Conservation (phyloP, 768 basidiomycete genomes). For the Rhizopogon vesiculosus region DNA sequence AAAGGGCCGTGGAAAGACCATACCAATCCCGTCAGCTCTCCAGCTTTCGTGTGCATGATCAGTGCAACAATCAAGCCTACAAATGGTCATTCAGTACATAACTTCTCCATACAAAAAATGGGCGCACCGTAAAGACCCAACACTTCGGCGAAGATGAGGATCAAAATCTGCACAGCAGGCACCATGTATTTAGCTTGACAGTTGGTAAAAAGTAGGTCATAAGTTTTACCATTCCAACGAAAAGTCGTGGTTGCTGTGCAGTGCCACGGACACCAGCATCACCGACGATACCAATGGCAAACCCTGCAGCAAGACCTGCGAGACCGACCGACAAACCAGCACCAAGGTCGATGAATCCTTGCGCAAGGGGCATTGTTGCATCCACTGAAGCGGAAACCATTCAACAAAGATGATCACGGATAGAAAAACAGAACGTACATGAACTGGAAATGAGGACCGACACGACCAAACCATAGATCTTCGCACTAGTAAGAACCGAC, state of each 20-base stretch:
- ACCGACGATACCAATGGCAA: slow-evolving; percentile 97
- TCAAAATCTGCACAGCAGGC: slow-evolving; percentile 62
- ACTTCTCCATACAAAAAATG: neutral
- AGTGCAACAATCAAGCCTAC: slow-evolving; percentile 86
- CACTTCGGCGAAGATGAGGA: slow-evolving; percentile 97
- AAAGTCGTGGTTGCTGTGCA: slow-evolving; percentile 91
- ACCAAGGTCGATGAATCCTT: slow-evolving; percentile 91
- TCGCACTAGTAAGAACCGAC: slow-evolving; percentile 2
- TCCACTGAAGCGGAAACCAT: slow-evolving; percentile 42
- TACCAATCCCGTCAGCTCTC: slow-evolving; percentile 17
- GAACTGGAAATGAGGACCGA: slow-evolving; percentile 92
- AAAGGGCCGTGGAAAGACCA: neutral
- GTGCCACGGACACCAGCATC: slow-evolving; percentile 98
- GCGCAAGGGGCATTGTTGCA: slow-evolving; percentile 82
- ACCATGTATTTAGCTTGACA: neutral
- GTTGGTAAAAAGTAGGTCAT: neutral
- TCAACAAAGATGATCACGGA: neutral
- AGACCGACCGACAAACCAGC: slow-evolving; percentile 91
- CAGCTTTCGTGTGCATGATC: slow-evolving; percentile 85
- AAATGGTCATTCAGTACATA: neutral
- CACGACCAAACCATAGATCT: slow-evolving; percentile 98
- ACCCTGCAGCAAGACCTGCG: slow-evolving; percentile 94
- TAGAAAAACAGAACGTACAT: slow-evolving; percentile 51
- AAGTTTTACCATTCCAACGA: slow-evolving; percentile 81
- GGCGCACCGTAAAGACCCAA: slow-evolving; percentile 80